Percentiles rank a stretch among this genome's conserved stretches.
Conservation (phyloP, 345 rosid genomes). For the Euphorbia tirucalli region DNA sequence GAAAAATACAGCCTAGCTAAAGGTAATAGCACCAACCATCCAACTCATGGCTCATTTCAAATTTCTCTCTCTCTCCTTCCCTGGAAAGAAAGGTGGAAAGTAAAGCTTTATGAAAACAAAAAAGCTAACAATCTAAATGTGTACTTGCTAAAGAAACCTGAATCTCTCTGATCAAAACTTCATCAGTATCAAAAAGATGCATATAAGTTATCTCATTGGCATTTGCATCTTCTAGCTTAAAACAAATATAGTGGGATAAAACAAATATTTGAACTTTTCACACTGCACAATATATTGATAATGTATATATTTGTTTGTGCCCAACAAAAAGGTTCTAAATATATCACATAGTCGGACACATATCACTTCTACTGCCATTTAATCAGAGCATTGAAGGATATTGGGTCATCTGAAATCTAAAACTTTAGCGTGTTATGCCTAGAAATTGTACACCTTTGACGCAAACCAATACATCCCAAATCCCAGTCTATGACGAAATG, state of each 20-base stretch:
- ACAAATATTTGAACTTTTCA: neutral
- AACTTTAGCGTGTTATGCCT: neutral
- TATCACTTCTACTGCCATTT: neutral
- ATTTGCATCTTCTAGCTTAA: neutral
- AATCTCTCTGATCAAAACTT: neutral
- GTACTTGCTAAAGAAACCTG: neutral
- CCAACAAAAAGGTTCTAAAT: neutral
- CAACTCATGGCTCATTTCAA: slow-evolving; percentile 7
- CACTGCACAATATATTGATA: neutral
- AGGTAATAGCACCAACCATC: neutral
- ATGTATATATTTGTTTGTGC: neutral
- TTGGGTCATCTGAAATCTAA: neutral
- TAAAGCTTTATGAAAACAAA: neutral
- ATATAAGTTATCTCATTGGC: neutral
- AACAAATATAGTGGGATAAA: no score
- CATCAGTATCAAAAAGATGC: neutral
- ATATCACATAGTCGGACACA: neutral
- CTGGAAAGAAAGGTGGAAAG: neutral
- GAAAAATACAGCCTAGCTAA: neutral
- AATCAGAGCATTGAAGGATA: neutral
- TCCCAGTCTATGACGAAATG: neutral
- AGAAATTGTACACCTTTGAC: neutral
- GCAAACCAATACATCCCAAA: neutral
- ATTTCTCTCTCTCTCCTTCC: neutral
- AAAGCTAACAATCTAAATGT: neutral